phyloP scores from a whole-genome alignment of 805 yeast species.

The Starmerella apicola region DNA sequence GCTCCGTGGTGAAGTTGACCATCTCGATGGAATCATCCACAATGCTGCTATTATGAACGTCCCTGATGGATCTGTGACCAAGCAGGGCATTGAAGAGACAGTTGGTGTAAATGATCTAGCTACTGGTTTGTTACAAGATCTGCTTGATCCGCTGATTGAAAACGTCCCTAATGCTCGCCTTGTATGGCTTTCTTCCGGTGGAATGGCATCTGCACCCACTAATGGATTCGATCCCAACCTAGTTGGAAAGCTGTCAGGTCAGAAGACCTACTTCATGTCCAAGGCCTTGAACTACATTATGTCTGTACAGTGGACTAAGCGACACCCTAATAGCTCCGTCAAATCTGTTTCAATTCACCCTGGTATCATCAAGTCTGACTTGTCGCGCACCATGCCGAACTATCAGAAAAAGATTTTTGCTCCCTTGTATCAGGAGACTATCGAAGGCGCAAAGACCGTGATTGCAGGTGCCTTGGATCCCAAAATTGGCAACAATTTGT shows the following conservation, averaged over 20 bases:
- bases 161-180: slow-evolving; percentile 32
- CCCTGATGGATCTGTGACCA: slow-evolving; percentile 28
- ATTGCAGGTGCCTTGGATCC: slow-evolving; percentile 35
- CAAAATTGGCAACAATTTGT: slow-evolving; percentile 28
- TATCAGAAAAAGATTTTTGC: neutral
- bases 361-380: slow-evolving; percentile 30
- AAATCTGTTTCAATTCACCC: slow-evolving; percentile 33
- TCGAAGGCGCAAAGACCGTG: slow-evolving; percentile 36
- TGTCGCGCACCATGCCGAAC: slow-evolving; percentile 23
- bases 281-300: slow-evolving; percentile 34
- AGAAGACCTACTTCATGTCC: slow-evolving; percentile 32
- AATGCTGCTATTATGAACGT: slow-evolving; percentile 23
- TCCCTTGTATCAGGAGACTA: slow-evolving; percentile 17
- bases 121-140: slow-evolving; percentile 33
- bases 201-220: slow-evolving; percentile 25
- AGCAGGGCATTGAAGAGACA: slow-evolving; percentile 37
- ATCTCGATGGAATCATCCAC: slow-evolving; percentile 21
- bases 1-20: slow-evolving; percentile 6
- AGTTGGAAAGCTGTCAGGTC: slow-evolving; percentile 17
- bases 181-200: slow-evolving; percentile 36
- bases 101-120: slow-evolving; percentile 39
- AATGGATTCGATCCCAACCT: slow-evolving; percentile 31
- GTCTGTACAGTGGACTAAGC: slow-evolving; percentile 28
- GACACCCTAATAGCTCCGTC: slow-evolving; percentile 28
- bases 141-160: slow-evolving; percentile 28